Base-by-base conservation (phyloP, 106 monocot genomes). In the Agapanthus africanus region DNA sequence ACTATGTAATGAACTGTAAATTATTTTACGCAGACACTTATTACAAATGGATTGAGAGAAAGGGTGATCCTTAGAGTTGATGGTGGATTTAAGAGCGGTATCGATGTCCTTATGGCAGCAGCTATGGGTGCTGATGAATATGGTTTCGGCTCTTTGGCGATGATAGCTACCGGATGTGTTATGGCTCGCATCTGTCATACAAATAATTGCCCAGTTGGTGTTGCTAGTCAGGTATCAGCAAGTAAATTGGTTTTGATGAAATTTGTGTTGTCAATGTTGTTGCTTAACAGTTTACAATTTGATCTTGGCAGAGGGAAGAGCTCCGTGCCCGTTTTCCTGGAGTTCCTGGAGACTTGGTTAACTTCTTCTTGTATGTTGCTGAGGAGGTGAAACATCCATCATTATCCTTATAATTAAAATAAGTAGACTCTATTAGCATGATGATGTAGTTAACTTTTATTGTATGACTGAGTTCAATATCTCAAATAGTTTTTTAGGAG, bases 121-220 rank as follows among this genome's bases (percentile, higher is more conserved):
- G 76, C 82, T 23, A 90, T 99, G 92, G 97, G 97, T 66, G 97
- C 97, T 65, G 97, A 99, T 79, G 97, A 99, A 71, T 99, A 85
- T 90, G 92, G 97, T 52, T 99, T 99, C 79, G 97, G 97, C 59
- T 99, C 92, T 62, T 89, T 93, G 8, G 97, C 97, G 70, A 99
- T 99, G 97, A 99, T 99, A 73, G 97, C 97, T 46, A 99, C 97
- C 33, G 97, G 97, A 50, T 99, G 97, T 87, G 82, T 99, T 36
- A 99, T 99, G 97, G 97, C 97, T 50, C 89, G 92, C 34, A 93
- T 93, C 51, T 99, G 97, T 77, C 97, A 99, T 77, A 99, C 97
- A 71, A 99, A 99, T 73, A 99, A 99, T 52, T 99, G 97, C 72
- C 97, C 97, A 52, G 97, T 99, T 63, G 92, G 97, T 65, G 97